These are phyloP conservation scores for Microcos paniculata DNA, from an alignment of 345 rosid species.

Conservation along the genomic window DNA sequence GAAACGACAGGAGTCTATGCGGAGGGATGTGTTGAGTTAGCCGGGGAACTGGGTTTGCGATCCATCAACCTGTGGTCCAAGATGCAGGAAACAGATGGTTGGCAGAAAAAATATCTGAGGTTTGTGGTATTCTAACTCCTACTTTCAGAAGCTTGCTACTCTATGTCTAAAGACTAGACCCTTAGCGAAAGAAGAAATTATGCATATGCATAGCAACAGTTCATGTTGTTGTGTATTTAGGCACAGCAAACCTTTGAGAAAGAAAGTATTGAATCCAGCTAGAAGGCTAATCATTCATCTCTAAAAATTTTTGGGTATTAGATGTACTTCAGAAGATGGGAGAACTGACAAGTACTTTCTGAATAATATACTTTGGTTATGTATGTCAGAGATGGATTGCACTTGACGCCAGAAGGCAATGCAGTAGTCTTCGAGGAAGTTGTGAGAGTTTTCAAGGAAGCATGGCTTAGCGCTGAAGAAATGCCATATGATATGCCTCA, in stretches of 20 bases:
- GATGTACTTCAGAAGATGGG: background rate
- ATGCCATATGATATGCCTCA: slow-evolving; percentile 87
- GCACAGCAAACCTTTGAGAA: background rate
- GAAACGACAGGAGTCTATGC: slow-evolving; percentile 76
- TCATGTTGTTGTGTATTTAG: too few relatives aligned
- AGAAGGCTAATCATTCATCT: background rate
- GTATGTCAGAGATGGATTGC: slow-evolving; percentile 76
- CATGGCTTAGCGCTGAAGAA: slow-evolving; percentile 68
- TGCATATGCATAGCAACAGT: background rate
- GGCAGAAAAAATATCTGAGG: slow-evolving; percentile 85
- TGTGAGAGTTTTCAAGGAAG: slow-evolving; percentile 51
- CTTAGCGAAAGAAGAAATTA: background rate
- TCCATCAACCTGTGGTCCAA: slow-evolving; percentile 77
- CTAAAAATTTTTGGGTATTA: too few relatives aligned
- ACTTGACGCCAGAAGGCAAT: slow-evolving; percentile 79
- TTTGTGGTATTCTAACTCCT: slow-evolving; percentile 28
- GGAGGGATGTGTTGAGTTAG: slow-evolving; percentile 59
- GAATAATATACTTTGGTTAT: background rate
- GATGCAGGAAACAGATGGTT: slow-evolving; percentile 78
- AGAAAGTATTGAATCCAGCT: background rate
- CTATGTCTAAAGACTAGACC: background rate
- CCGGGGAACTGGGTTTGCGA: slow-evolving; percentile 55
- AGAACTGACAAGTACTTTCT: slow-evolving; percentile 2
- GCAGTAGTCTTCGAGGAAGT: slow-evolving; percentile 63
- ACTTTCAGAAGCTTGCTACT: background rate